phyloP scores from a whole-genome alignment of 257 asterid species.

The Nicotiana benthamiana region DNA sequence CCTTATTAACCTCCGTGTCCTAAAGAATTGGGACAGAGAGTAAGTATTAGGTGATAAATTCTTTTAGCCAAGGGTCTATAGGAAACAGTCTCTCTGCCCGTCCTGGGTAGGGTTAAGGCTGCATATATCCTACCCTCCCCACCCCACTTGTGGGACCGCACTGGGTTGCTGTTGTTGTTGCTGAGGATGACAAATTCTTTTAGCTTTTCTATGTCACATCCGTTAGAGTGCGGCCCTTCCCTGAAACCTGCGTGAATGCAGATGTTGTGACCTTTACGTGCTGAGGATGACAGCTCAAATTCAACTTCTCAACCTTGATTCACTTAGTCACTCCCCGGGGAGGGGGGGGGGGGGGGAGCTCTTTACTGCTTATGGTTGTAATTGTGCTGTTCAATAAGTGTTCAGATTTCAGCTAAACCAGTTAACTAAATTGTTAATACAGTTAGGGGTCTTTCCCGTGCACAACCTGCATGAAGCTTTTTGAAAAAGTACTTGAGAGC shows the following conservation, averaged over 20 bases:
- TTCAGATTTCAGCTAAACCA: background rate
- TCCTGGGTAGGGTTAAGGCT: too few species aligned
- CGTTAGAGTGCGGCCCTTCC: too few species aligned
- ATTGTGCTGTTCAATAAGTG: background rate
- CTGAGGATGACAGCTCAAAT: background rate
- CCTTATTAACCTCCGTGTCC: background rate
- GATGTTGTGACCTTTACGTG: background rate
- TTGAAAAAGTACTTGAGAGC: background rate
- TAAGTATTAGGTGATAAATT: background rate
- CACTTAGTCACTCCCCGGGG: background rate
- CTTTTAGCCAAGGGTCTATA: too few species aligned
- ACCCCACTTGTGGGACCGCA: too few species aligned
- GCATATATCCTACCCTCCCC: too few species aligned
- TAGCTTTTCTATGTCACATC: background rate
- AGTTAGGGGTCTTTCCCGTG: background rate
- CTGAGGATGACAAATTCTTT: background rate
- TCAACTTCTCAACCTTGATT: background rate
- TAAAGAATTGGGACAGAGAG: background rate
- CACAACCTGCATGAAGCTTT: background rate
- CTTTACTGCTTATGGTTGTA: background rate
- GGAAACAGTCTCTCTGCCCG: too few species aligned
- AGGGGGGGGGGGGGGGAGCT: too few species aligned
- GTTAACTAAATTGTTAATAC: background rate
- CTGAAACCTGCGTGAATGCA: too few species aligned
- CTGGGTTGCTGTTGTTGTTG: too few species aligned